phyloP scores from a whole-genome alignment of 1,284 basidiomycete species.

The Naganishia cerealis region DNA sequence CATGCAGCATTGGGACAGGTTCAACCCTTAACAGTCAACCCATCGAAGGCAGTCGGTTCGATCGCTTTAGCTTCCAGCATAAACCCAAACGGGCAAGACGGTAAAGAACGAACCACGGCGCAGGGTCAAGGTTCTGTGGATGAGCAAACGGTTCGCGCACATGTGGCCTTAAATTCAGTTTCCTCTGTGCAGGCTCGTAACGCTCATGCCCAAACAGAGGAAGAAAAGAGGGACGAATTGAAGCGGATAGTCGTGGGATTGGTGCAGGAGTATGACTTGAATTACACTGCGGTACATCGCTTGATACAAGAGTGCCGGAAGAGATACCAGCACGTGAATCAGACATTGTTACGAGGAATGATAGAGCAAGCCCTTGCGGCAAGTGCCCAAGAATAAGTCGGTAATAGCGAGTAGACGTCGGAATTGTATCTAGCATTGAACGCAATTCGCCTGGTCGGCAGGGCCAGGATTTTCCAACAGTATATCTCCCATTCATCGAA shows the following conservation, averaged over 20 bases:
- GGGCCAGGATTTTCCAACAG: neutral
- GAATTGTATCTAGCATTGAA: neutral
- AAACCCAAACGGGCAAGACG: neutral
- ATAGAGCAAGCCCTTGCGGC: constrained; percentile 24
- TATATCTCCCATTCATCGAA: neutral
- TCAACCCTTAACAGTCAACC: neutral
- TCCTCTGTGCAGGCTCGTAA: neutral
- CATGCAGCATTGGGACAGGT: neutral
- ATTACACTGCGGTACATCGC: constrained; percentile 22
- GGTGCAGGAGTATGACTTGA: constrained; percentile 14
- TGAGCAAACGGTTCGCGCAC: neutral
- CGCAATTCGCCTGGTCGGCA: neutral
- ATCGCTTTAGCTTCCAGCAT: neutral
- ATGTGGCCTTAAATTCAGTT: neutral
- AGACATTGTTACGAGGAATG: constrained; percentile 18
- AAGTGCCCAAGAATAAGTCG: constrained; percentile 1
- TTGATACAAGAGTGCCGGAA: constrained; percentile 24
- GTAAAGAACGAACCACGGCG: neutral
- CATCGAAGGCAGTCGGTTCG: neutral
- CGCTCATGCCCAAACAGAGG: constrained; percentile 6
- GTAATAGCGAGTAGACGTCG: neutral
- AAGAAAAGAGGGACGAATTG: constrained; percentile 20
- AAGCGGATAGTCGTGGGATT: constrained; percentile 18
- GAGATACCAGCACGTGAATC: constrained; percentile 14
- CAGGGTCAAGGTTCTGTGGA: neutral